A percentile compares a stretch with the other conserved stretches of the same genome.
These are phyloP conservation scores for Phytophthora tentaculata DNA, from an alignment of 352 stramenopile species.

Conservation along the genomic window DNA sequence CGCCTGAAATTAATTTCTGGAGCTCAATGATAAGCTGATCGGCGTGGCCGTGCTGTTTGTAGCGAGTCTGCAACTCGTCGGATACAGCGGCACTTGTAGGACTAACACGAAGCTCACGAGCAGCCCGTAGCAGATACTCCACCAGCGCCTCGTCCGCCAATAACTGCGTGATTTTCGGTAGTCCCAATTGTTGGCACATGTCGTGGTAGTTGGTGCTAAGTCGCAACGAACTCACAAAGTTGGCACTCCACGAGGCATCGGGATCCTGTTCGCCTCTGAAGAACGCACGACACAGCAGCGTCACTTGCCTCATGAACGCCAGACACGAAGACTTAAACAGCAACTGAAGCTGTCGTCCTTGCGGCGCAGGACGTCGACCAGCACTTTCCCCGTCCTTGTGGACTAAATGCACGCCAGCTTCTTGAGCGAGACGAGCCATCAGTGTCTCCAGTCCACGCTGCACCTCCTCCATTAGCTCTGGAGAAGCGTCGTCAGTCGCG, in stretches of 20 bases:
- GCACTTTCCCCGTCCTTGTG: not conserved
- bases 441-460: constrained; percentile 55
- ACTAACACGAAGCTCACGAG: constrained; percentile 51
- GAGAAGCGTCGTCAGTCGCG: constrained; percentile 15
- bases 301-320: constrained; percentile 81
- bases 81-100: constrained; percentile 54
- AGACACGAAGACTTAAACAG: constrained; percentile 81
- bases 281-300: constrained; percentile 73
- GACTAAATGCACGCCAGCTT: constrained; percentile 50
- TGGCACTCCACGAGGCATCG: constrained; percentile 76
- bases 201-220: constrained; percentile 78
- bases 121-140: constrained; percentile 61
- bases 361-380: constrained; percentile 28
- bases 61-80: constrained; percentile 53
- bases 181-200: constrained; percentile 78
- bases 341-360: constrained; percentile 61
- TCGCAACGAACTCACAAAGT: constrained; percentile 79
- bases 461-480: constrained; percentile 50
- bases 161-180: constrained; percentile 67
- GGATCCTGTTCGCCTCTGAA: constrained; percentile 83
- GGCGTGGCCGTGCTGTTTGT: constrained; percentile 61
- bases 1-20: constrained; percentile 23
- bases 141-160: constrained; percentile 55
- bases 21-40: constrained; percentile 53
- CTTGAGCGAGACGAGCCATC: constrained; percentile 54